A percentile compares a stretch with the other conserved stretches of the same genome.
phyloP scores from a whole-genome alignment of 305 asterid genomes.

The Fraxinus ornus region DNA sequence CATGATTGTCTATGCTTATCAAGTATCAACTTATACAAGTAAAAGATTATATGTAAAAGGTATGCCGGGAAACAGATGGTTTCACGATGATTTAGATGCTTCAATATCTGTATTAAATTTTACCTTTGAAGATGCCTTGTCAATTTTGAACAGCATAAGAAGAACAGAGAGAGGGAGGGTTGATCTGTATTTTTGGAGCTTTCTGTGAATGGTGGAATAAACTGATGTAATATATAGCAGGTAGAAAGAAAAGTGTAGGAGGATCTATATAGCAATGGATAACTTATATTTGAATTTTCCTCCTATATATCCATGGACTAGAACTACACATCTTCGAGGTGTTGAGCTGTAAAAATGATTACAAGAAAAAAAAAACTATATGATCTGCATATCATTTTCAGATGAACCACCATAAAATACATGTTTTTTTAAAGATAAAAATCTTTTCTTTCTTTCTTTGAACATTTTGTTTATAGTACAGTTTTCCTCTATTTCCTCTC shows the following conservation, averaged over 20 bases:
- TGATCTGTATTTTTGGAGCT: neutral
- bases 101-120: neutral
- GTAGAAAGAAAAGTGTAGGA: conserved; percentile 18
- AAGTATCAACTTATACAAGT: neutral
- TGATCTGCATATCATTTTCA: neutral
- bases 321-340: neutral
- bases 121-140: neutral
- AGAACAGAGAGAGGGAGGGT: neutral
- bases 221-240: neutral
- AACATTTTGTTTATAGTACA: neutral
- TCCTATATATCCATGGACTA: neutral
- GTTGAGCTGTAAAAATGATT: neutral
- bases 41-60: neutral
- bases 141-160: neutral
- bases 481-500: neutral
- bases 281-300: conserved; percentile 12
- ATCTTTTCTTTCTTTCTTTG: neutral
- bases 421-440: neutral
- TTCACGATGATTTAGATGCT: neutral
- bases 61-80: neutral
- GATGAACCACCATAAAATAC: neutral
- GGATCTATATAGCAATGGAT: conserved; percentile 27
- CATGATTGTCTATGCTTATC: neutral
- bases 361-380: neutral
- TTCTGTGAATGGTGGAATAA: conserved; percentile 11